A percentile compares a stretch with the other conserved stretches of the same genome.
phyloP scores from a whole-genome alignment of 257 asterid species.

The Solanum stenotomum region DNA sequence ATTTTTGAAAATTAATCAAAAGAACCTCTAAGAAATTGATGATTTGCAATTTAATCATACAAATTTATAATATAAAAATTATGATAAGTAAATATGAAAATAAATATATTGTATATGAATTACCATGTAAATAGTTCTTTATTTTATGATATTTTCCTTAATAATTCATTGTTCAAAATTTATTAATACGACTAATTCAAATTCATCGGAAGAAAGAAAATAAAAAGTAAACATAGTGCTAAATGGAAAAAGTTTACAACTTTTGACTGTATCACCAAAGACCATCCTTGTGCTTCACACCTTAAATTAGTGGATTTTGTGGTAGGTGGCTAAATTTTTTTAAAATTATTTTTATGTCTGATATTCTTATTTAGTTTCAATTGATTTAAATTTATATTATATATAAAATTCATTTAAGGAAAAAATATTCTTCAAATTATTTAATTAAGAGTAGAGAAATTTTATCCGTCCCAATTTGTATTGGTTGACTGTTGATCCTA shows the following conservation, averaged over 20 bases:
- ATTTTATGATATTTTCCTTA: not conserved
- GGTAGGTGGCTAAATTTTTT: not conserved
- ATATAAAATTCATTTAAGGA: no score
- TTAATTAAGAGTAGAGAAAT: not conserved
- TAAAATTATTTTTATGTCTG: fast-evolving
- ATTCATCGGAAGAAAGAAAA: not conserved
- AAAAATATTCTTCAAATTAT: no score
- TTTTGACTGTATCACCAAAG: not conserved
- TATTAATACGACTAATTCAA: no score
- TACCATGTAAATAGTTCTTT: not conserved
- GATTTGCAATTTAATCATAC: not conserved
- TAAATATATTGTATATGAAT: not conserved
- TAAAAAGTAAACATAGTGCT: not conserved
- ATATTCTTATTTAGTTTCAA: not conserved
- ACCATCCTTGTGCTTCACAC: not conserved
- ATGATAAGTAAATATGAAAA: not conserved
- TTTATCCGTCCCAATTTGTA: not conserved
- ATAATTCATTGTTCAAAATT: not conserved
- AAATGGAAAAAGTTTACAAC: not conserved
- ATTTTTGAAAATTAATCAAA: no score
- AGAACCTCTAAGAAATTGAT: not conserved
- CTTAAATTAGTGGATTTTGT: not conserved
- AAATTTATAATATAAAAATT: not conserved
- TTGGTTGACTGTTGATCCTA: not conserved
- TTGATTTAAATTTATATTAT: not conserved